A percentile compares a stretch with the other conserved stretches of the same genome.
Evolutionary conservation across 2,329 filamentous ascomycete genomes (phyloP).

Genomic region (Scedosporium boydii): DNA sequence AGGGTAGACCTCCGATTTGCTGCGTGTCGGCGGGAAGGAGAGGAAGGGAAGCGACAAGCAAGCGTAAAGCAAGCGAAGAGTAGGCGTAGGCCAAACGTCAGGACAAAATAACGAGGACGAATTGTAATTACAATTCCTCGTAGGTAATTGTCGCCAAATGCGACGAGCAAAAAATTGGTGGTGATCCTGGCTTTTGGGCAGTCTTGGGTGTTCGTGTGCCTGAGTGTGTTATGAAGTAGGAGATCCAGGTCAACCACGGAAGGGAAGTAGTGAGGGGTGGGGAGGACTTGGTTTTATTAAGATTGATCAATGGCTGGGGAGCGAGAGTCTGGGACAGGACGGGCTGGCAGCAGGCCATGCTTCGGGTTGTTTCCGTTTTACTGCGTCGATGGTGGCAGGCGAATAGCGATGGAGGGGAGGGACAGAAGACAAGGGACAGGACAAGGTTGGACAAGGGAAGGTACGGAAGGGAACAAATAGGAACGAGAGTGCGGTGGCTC

Average conservation of each 20-base stretch:
- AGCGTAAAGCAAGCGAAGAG: not conserved
- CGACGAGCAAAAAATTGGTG: not conserved
- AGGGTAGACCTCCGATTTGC: conserved; percentile 11
- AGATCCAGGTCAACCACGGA: not conserved
- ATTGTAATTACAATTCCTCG: not conserved
- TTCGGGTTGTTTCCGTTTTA: conserved; percentile 4
- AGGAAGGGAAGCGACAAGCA: not conserved
- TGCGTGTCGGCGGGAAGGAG: conserved; percentile 4
- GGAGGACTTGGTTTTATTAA: conserved; percentile 4
- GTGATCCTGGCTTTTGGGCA: not conserved
- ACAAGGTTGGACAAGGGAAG: no score
- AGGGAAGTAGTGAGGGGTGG: not conserved
- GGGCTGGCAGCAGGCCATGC: not conserved
- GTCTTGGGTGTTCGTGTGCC: not conserved
- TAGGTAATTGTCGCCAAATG: not conserved
- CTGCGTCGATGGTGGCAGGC: not conserved
- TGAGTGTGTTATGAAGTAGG: not conserved
- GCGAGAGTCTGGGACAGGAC: not conserved
- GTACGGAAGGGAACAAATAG: no score
- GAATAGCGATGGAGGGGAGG: not conserved
- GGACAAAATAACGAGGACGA: not conserved
- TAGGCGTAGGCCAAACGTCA: not conserved
- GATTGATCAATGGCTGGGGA: not conserved
- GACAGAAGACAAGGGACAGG: not conserved
- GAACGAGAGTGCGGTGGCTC: not conserved